Evolutionary conservation across 345 rosid genomes (phyloP).

Genomic region (Populus tremula): DNA sequence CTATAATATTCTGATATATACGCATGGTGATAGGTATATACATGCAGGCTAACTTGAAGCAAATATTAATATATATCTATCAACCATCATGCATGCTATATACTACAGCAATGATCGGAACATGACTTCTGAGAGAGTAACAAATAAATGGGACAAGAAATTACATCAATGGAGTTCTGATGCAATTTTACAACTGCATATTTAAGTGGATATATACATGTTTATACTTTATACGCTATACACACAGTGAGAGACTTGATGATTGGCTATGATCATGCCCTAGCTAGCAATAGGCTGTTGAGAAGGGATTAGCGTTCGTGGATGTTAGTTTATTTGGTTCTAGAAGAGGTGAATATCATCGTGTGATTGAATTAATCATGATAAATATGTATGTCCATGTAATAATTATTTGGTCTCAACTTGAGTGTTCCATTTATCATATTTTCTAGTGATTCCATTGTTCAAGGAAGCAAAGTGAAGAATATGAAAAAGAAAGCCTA

Average conservation of each 20-base stretch:
- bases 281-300: neutral
- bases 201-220: too few relatives aligned
- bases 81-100: neutral
- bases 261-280: neutral
- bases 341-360: neutral
- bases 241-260: neutral
- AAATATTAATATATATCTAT: too few relatives aligned
- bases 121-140: neutral
- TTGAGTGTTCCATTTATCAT: neutral
- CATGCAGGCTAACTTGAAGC: neutral
- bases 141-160: neutral
- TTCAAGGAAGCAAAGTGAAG: constrained; percentile 36
- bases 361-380: neutral
- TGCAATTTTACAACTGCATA: neutral
- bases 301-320: neutral
- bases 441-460: constrained; percentile 32
- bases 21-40: neutral
- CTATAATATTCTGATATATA: neutral
- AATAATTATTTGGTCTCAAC: too few relatives aligned
- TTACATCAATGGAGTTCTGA: neutral
- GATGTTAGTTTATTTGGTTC: too few relatives aligned
- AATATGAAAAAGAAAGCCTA: constrained; percentile 37
- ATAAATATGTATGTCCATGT: neutral
- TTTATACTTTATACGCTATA: too few relatives aligned
- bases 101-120: neutral